Conservation (phyloP, 371 early-diverging fungal species). For the Conidiobolus incongruus region DNA sequence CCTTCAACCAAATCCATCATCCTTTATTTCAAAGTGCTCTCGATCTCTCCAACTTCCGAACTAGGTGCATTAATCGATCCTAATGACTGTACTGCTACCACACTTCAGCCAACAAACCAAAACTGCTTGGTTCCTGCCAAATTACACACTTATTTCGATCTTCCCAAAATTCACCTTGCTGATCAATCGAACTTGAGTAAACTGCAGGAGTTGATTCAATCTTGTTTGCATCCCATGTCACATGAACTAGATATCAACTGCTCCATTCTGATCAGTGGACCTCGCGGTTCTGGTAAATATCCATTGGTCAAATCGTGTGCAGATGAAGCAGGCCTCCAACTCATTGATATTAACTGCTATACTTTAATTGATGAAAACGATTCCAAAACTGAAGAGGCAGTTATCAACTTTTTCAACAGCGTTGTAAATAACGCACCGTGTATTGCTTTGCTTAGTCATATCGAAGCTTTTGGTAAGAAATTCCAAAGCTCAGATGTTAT, state of each 20-base stretch:
- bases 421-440: slow-evolving; percentile 61
- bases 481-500: slow-evolving; percentile 37
- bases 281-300: slow-evolving; percentile 68
- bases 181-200: no score
- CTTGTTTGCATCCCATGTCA: slow-evolving; percentile 51
- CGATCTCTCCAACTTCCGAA: no score
- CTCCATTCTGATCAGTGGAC: slow-evolving; percentile 52
- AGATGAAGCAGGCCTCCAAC: slow-evolving; percentile 48
- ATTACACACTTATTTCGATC: no score
- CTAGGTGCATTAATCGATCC: no score
- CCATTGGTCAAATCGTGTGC: slow-evolving; percentile 33
- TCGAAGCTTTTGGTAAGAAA: slow-evolving; percentile 57
- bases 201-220: slow-evolving; percentile 27
- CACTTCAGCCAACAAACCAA: no score
- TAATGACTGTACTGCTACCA: no score
- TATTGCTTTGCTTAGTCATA: slow-evolving; percentile 41
- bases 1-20: no score
- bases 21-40: no score
- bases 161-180: no score
- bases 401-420: slow-evolving; percentile 51
- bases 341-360: slow-evolving; percentile 41
- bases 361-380: slow-evolving; percentile 60
- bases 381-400: slow-evolving; percentile 43
- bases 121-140: no score
- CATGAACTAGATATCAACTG: slow-evolving; percentile 39